phyloP scores from a whole-genome alignment of 2,329 filamentous ascomycete species.

The Phialophora expanda region DNA sequence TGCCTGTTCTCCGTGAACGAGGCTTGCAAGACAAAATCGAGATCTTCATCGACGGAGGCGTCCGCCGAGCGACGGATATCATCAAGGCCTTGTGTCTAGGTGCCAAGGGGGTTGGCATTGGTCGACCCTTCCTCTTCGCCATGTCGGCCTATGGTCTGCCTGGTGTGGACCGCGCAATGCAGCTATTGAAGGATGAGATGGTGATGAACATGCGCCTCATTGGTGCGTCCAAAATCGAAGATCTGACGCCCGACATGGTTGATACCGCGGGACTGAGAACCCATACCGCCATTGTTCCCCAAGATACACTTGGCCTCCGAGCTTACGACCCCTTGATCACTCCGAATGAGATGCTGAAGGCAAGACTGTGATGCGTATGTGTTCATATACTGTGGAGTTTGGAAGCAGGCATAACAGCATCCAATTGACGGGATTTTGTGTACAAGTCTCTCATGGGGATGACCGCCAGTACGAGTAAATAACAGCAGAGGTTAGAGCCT shows the following conservation, averaged over 20 bases:
- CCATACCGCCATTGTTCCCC: conserved; percentile 64
- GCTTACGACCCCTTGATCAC: conserved; percentile 62
- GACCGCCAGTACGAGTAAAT: neutral
- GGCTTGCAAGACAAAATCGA: conserved; percentile 79
- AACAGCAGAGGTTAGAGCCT: neutral
- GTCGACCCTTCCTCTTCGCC: conserved; percentile 91
- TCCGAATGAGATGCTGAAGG: conserved; percentile 55
- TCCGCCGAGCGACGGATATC: conserved; percentile 89
- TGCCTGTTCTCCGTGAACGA: conserved; percentile 78
- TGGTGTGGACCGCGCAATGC: conserved; percentile 91
- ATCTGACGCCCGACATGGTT: conserved; percentile 80
- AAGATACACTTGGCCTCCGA: conserved; percentile 64
- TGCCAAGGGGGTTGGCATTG: conserved; percentile 90
- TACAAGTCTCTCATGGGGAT: neutral
- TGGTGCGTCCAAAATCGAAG: conserved; percentile 73
- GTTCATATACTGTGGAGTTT: neutral
- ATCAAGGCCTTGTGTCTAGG: conserved; percentile 94
- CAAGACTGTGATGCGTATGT: conserved; percentile 45
- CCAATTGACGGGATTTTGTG: conserved; percentile 3
- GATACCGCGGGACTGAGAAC: conserved; percentile 73
- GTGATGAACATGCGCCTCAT: conserved; percentile 99
- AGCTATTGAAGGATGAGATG: conserved; percentile 92
- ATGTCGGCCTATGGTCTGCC: conserved; percentile 90
- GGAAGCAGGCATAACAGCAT: neutral
- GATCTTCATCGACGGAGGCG: conserved; percentile 87